Evolutionary conservation across 2,329 filamentous ascomycete genomes (phyloP).

Genomic region (Alternaria triticimaculans): DNA sequence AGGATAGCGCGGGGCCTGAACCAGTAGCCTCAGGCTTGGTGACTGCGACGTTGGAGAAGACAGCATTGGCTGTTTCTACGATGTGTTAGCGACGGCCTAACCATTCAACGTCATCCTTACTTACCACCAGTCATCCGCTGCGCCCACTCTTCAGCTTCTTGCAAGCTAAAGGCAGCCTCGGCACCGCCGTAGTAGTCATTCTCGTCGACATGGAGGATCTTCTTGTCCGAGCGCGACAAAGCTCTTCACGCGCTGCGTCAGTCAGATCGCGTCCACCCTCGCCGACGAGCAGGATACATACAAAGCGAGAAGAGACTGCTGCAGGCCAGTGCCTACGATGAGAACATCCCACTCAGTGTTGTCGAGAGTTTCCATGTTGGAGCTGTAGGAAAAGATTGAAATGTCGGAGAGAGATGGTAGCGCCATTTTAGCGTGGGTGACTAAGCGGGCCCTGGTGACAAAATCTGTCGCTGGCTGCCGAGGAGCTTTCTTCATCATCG

Average conservation of each 20-base stretch:
- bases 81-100: conserved; percentile 9
- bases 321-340: conserved; percentile 60
- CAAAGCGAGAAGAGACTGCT: conserved; percentile 62
- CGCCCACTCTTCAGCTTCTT: conserved; percentile 81
- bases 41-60: conserved; percentile 44
- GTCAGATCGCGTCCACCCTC: conserved; percentile 64
- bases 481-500: conserved; percentile 34
- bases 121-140: conserved; percentile 47
- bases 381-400: conserved; percentile 23
- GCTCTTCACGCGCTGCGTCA: conserved; percentile 78
- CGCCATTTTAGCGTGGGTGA: conserved; percentile 34
- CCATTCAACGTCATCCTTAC: conserved; percentile 25
- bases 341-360: conserved; percentile 60
- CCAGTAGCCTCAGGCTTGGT: conserved; percentile 31
- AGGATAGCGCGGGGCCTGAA: conserved; percentile 57
- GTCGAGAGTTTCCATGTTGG: conserved; percentile 58
- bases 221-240: conserved; percentile 89
- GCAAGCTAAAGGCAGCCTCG: conserved; percentile 83
- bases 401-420: conserved; percentile 28
- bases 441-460: conserved; percentile 35
- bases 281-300: conserved; percentile 45
- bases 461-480: conserved; percentile 28
- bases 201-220: conserved; percentile 85
- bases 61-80: conserved; percentile 24
- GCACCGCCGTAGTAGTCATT: conserved; percentile 87